Evolutionary conservation across 768 basidiomycete species (phyloP).

Genomic region (Hericium erinaceus): DNA sequence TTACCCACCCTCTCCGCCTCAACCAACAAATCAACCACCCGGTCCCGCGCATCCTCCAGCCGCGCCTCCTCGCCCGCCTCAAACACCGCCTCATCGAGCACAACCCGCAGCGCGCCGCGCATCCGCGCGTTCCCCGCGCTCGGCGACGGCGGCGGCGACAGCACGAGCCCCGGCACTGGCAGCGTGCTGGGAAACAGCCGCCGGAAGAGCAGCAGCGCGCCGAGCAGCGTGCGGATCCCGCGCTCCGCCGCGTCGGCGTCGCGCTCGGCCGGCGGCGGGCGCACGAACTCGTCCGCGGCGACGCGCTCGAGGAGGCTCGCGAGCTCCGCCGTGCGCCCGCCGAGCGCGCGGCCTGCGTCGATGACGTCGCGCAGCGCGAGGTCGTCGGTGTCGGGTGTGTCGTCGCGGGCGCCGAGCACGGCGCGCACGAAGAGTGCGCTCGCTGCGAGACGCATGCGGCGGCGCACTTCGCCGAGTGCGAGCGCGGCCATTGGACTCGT

Average conservation of each 20-base stretch:
- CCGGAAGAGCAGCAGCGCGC: constrained; percentile 51
- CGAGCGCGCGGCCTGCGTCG: constrained; percentile 53
- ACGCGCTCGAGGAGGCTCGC: constrained; percentile 48
- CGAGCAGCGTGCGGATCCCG: constrained; percentile 40
- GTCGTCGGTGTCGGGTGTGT: constrained; percentile 16
- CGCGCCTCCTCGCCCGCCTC: constrained; percentile 21
- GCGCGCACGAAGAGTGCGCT: constrained; percentile 44
- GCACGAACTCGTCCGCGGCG: constrained; percentile 14
- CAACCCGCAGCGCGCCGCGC: constrained; percentile 38
- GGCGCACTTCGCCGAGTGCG: constrained; percentile 39
- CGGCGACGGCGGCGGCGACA: constrained; percentile 57
- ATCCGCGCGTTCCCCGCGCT: constrained; percentile 30
- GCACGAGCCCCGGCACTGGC: constrained; percentile 22
- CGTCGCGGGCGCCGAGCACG: constrained; percentile 20
- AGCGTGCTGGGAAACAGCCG: constrained; percentile 42
- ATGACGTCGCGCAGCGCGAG: constrained; percentile 40
- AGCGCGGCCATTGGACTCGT: constrained; percentile 36
- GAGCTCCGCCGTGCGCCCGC: constrained; percentile 45
- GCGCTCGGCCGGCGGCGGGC: constrained; percentile 15
- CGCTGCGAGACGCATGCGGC: constrained; percentile 43
- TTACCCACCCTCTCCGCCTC: constrained; percentile 16
- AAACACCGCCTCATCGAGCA: constrained; percentile 46
- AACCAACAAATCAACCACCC: constrained; percentile 64
- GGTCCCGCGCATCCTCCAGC: constrained; percentile 68
- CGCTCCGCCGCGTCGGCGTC: constrained; percentile 30